Evolutionary conservation across 192 early-diverging fungal species (phyloP), one percentile per base, ranked within the genome.

Genomic region (Jimgerdemannia flammicorona): DNA sequence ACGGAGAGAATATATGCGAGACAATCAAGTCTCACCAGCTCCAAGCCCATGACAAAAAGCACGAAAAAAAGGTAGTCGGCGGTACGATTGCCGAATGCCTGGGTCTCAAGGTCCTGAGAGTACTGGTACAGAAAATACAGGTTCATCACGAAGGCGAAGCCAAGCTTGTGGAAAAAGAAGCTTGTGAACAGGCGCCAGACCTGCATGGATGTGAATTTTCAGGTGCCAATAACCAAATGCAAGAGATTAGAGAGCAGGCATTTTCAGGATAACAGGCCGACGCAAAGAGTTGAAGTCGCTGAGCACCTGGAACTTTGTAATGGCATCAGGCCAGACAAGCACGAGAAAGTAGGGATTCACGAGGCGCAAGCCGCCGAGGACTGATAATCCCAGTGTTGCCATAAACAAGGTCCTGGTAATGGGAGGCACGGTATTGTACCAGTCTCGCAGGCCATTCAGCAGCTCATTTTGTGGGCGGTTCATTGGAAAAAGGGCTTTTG

Each of bases 51-150:
- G 71, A 83, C 83, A 69, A 95, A 90, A 39, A 91, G 39, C 20
- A 94, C 54, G 49, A 94, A 95, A 78, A 88, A 95, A 11, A 90
- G 86, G 76, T 92, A 95, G 80, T 98, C 96, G 3, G 93, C 94
- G 39, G 89, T 85, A 20, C 91, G 80, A 4, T 90, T 87, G 6
- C 72, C 81, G 79, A 89, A 96, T 43, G 88, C 82, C 18, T 84
- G 78, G 7, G 73, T 81, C 80, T 98, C 96, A 39, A 98, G 83
- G 8, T 91, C 86, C 1, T 74, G 72, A 19, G 93, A 93, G 81
- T 93, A 86, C 70, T 82, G 86, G 83, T 90, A 93, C 40, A 96
- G 69, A 75, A 95, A 93, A 77, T 93, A 91, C 43, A 95, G 77
- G 71, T 88, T 84, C 72, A 95, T 88, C 19, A 90, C 71, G 72